These are phyloP conservation scores for Solanum pinnatisectum DNA, from an alignment of 257 asterid species.

Conservation along the genomic window DNA sequence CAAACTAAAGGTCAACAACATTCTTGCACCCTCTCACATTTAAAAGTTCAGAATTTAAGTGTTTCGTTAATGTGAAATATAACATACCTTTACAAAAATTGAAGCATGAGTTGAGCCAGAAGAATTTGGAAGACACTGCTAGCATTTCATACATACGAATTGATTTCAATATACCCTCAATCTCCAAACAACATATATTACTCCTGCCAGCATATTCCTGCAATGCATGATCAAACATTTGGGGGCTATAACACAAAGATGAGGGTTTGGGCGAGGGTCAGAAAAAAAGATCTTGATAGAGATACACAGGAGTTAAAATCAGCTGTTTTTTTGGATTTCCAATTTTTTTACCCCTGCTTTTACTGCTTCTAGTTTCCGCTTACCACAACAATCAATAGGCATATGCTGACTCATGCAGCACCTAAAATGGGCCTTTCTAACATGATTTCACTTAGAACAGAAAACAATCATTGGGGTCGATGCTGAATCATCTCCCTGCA, in stretches of 20 bases:
- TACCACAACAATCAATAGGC: constrained; percentile 50
- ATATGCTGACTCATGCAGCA: constrained; percentile 89
- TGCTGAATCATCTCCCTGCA: no score
- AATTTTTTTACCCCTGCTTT: constrained; percentile 15
- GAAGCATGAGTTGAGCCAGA: no score
- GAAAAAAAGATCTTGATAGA: constrained; percentile 20
- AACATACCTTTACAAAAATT: no score
- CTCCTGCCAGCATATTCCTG: neutral
- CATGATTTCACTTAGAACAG: no score
- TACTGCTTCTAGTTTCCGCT: constrained; percentile 11
- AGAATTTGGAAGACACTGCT: no score
- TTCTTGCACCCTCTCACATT: no score
- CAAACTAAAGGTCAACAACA: no score
- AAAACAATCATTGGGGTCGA: no score
- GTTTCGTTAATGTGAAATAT: no score
- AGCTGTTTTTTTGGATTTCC: constrained; percentile 10
- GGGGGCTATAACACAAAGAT: neutral
- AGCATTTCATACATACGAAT: neutral
- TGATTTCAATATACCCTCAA: neutral
- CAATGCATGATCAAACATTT: neutral
- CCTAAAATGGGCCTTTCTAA: constrained; percentile 90
- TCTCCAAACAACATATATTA: neutral
- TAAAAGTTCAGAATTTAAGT: no score
- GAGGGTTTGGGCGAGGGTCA: neutral
- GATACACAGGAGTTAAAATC: constrained; percentile 36